phyloP scores from a whole-genome alignment of 2,329 filamentous ascomycete genomes.

The Raffaelea albimanens region DNA sequence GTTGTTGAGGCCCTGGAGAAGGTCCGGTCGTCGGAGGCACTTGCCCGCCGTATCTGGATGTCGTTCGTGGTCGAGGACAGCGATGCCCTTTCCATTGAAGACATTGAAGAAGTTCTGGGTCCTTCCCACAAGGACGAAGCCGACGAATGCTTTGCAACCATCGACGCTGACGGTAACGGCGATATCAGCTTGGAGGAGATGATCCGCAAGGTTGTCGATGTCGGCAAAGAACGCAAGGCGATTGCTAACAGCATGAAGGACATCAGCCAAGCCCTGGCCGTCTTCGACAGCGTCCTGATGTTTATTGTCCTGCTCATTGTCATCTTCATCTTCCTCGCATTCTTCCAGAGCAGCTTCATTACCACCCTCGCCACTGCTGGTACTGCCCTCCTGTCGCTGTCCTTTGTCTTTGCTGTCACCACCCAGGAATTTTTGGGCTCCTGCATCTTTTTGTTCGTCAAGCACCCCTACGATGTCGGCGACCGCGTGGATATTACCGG shows the following conservation, averaged over 20 bases:
- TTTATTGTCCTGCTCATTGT: conserved; percentile 72
- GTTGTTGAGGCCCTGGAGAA: conserved; percentile 85
- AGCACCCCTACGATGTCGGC: conserved; percentile 94
- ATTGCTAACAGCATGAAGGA: conserved; percentile 94
- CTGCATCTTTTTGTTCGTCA: conserved; percentile 97
- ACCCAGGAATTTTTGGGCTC: conserved; percentile 94
- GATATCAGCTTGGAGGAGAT: conserved; percentile 95
- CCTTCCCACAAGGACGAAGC: conserved; percentile 64
- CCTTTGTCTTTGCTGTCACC: conserved; percentile 89
- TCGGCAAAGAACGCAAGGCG: conserved; percentile 77
- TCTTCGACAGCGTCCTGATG: conserved; percentile 78
- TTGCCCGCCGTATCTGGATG: conserved; percentile 95
- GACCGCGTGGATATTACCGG: conserved; percentile 77
- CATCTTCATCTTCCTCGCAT: conserved; percentile 79
- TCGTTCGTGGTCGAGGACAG: conserved; percentile 89
- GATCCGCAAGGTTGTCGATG: conserved; percentile 76
- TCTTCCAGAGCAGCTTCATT: conserved; percentile 78
- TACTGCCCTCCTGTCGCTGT: conserved; percentile 86
- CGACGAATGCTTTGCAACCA: conserved; percentile 69
- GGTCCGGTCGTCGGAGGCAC: conserved; percentile 73
- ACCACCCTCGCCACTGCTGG: conserved; percentile 83
- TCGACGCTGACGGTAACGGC: conserved; percentile 84
- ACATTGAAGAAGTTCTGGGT: conserved; percentile 82
- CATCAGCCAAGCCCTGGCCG: conserved; percentile 86
- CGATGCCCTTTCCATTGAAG: conserved; percentile 68